phyloP scores from a whole-genome alignment of 352 stramenopile genomes.

The Phytophthora meadii region DNA sequence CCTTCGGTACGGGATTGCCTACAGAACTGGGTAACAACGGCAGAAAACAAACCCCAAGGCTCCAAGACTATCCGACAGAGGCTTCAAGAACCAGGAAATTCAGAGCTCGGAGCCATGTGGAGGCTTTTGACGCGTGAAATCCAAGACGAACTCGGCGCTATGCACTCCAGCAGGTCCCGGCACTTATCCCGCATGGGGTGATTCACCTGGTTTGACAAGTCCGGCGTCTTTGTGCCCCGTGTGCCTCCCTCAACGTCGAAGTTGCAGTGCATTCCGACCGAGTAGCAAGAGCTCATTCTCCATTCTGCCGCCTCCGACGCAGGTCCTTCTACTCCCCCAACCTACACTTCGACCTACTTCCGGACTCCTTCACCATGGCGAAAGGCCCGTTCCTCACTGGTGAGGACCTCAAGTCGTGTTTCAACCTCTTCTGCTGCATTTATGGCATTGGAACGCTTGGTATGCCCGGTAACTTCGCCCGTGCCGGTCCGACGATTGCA shows the following conservation, averaged over 20 bases:
- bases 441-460: conserved; percentile 77
- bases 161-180: conserved; percentile 19
- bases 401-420: conserved; percentile 64
- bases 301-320: conserved; percentile 23
- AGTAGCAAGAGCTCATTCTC: conserved; percentile 19
- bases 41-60: too few species aligned
- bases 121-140: not conserved
- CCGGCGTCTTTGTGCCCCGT: conserved; percentile 11
- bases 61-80: too few species aligned
- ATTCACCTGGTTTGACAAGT: conserved; percentile 31
- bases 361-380: conserved; percentile 22
- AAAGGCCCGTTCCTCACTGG: conserved; percentile 51
- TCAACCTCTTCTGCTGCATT: conserved; percentile 74
- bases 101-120: not conserved
- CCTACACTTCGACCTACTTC: not conserved
- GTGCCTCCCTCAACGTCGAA: conserved; percentile 27
- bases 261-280: conserved; percentile 13
- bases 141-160: not conserved
- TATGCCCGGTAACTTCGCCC: conserved; percentile 75
- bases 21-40: too few species aligned
- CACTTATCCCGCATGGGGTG: conserved; percentile 18
- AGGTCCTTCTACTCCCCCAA: conserved; percentile 10
- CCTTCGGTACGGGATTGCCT: too few species aligned
- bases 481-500: conserved; percentile 58
- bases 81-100: too few species aligned